Conservation (phyloP, 2,329 filamentous ascomycete species). For the Teratosphaeria nubilosa region DNA sequence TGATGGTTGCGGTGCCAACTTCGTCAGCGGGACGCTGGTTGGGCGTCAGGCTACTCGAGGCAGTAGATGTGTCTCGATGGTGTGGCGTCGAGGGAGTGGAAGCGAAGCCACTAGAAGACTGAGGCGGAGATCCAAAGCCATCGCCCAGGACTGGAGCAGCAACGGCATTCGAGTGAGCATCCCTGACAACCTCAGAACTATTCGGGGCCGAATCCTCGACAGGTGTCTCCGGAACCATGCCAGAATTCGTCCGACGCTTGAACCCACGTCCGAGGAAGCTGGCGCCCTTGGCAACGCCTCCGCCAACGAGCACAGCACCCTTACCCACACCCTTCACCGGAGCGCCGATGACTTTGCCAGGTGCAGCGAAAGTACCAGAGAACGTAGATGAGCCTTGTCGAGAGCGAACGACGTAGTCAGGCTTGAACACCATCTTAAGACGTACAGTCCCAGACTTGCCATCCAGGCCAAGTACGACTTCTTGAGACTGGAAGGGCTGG, state of each 20-base stretch:
- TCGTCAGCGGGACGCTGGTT: conserved; percentile 37
- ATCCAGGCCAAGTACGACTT: conserved; percentile 65
- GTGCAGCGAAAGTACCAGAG: conserved; percentile 75
- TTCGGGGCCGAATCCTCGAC: conserved; percentile 11
- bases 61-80: conserved; percentile 26
- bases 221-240: conserved; percentile 14
- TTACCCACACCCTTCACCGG: conserved; percentile 88
- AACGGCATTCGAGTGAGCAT: conserved; percentile 1
- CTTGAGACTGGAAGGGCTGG: conserved; percentile 74
- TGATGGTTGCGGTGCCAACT: conserved; percentile 68
- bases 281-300: conserved; percentile 77
- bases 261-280: conserved; percentile 84
- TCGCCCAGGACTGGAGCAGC: not conserved
- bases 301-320: conserved; percentile 60
- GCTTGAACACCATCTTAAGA: conserved; percentile 81
- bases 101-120: conserved; percentile 8
- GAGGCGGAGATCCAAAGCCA: not conserved
- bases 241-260: conserved; percentile 55
- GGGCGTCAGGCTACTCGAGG: not conserved
- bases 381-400: conserved; percentile 90
- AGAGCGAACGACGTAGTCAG: conserved; percentile 77
- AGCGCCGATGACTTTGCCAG: conserved; percentile 83
- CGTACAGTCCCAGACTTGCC: conserved; percentile 81
- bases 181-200: conserved; percentile 11
- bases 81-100: conserved; percentile 28